Base-by-base conservation (phyloP, 305 asterid genomes). In the Fraxinus xanthoxyloides region DNA sequence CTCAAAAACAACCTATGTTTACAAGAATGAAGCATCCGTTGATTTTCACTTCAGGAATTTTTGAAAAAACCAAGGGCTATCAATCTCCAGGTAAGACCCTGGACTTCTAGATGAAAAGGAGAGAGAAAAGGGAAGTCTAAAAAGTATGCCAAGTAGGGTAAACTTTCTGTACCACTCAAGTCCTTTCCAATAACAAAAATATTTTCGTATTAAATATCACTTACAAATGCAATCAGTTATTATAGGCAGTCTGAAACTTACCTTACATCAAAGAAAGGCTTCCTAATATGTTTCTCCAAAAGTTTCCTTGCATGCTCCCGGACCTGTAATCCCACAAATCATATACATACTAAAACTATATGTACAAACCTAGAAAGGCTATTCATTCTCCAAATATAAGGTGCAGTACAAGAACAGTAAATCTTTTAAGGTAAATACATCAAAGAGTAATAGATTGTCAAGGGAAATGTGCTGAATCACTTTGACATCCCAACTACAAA, bases 271-370 rank as follows among this genome's bases (percentile, higher is more conserved):
- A 95, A 95, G 88, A 95, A 95, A 75, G 99, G 98, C 92, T 95
- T 95, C 90, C 74, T 87, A 54, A 89, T 28, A 89, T 87, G 98
- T 86, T 95, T 95, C 92, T 95, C 99, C 94, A 95, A 87, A 80
- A 95, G 99, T 80, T 95, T 95, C 83, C 99, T 89, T 56, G 97
- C 99, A 87, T 95, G 99, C 87, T 95, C 99, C 73, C 95, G 90
- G 34, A 95, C 98, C 99, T 94, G 90, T 69, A 79, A 85, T 86
- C 43, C 75, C 82, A 85, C 12, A 70, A 72, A 82, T 76, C 77
- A 88, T 34, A 74, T 26, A 72, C 80, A 48, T 43, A 75, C 79
- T 77, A 77, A 83, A 79, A 74, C 34, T 59, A n/a, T 72, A 56
- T 77, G 56, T 63, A 63, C 17, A 77, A 77, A 79, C 72, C n/a